phyloP scores from a whole-genome alignment of 352 stramenopile species.

The Phytophthora boehmeriae region DNA sequence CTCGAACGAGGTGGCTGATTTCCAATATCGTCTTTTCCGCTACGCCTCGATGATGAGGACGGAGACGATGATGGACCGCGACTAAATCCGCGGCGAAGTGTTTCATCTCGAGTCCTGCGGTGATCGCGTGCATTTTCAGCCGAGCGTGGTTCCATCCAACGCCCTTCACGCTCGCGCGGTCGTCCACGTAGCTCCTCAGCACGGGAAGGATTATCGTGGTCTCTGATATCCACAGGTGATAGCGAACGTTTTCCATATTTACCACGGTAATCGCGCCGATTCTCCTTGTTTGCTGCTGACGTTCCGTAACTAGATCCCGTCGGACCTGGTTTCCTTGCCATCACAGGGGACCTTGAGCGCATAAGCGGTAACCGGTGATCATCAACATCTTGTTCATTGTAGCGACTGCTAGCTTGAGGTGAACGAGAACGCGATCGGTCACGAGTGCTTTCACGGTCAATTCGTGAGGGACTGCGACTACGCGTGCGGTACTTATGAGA shows the following conservation, averaged over 20 bases:
- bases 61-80: constrained; percentile 20
- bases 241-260: constrained; percentile 26
- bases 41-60: constrained; percentile 29
- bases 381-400: constrained; percentile 11
- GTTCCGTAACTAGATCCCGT: constrained; percentile 25
- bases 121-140: constrained; percentile 22
- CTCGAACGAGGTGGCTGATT: constrained; percentile 15
- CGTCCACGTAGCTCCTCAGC: constrained; percentile 38
- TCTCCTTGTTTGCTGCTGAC: constrained; percentile 28
- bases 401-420: constrained; percentile 16
- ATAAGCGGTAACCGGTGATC: constrained; percentile 25
- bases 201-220: constrained; percentile 15
- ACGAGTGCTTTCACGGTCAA: constrained; percentile 27
- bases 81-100: constrained; percentile 13
- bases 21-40: constrained; percentile 25
- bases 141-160: constrained; percentile 25
- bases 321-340: constrained; percentile 18
- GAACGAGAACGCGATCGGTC: constrained; percentile 42
- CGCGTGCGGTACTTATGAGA: constrained; percentile 30
- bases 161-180: constrained; percentile 32
- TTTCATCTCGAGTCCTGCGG: constrained; percentile 22
- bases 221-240: constrained; percentile 27
- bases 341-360: constrained; percentile 40
- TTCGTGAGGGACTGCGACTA: constrained; percentile 33
- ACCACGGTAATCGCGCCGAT: constrained; percentile 30